phyloP scores from a whole-genome alignment of 2,329 filamentous ascomycete species.

The Acephala macrosclerotiorum region DNA sequence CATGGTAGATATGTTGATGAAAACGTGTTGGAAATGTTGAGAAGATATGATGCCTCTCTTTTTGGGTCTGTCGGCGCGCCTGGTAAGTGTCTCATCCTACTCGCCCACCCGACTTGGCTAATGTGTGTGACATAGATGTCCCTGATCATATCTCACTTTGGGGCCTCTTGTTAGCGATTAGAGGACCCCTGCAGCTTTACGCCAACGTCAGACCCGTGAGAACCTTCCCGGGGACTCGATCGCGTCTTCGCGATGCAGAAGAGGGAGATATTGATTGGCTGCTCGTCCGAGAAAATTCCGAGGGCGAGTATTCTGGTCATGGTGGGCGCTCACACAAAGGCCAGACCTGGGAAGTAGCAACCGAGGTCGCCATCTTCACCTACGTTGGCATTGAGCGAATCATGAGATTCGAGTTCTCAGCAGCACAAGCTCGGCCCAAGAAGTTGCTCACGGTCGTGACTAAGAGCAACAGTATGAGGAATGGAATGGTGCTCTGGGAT shows the following conservation, averaged over 20 bases:
- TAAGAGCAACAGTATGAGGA: constrained; percentile 68
- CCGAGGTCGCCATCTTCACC: constrained; percentile 68
- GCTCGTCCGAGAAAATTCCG: constrained; percentile 69
- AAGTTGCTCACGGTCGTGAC: constrained; percentile 68
- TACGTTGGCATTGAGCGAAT: constrained; percentile 64
- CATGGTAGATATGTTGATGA: constrained; percentile 65
- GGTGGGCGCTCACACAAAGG: constrained; percentile 65
- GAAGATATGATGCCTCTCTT: constrained; percentile 62
- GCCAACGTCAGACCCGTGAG: constrained; percentile 69
- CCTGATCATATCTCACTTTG: constrained; percentile 72
- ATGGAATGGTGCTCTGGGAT: constrained; percentile 73
- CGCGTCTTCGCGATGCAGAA: constrained; percentile 54
- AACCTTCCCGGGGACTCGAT: constrained; percentile 62
- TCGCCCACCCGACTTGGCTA: too few relatives aligned
- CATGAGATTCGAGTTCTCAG: constrained; percentile 67
- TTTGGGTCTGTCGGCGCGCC: constrained; percentile 66
- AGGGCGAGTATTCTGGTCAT: constrained; percentile 70
- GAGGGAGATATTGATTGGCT: constrained; percentile 66
- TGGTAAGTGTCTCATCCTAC: constrained; percentile 42
- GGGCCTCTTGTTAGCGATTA: constrained; percentile 61
- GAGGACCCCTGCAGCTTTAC: constrained; percentile 63
- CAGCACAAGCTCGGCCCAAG: constrained; percentile 56
- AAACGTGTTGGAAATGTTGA: constrained; percentile 59
- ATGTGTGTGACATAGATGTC: constrained; percentile 53
- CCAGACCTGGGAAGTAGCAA: constrained; percentile 63